phyloP scores from a whole-genome alignment of 1,284 basidiomycete genomes.

The Ustilago shanxiensis region DNA sequence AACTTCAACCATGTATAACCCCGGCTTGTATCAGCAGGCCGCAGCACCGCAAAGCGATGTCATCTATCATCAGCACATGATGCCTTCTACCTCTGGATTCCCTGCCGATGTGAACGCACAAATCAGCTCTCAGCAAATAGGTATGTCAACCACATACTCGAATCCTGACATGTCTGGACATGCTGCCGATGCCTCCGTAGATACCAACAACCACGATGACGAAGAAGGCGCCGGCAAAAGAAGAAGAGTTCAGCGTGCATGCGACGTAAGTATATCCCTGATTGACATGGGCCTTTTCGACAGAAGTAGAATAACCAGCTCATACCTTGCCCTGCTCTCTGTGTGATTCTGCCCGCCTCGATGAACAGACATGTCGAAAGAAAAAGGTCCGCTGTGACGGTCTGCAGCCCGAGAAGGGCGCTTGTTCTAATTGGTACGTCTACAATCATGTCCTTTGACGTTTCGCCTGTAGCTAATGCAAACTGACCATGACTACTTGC shows the following conservation, averaged over 20 bases:
- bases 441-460: background rate
- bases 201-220: slow-evolving; percentile 40
- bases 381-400: slow-evolving; percentile 66
- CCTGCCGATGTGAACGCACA: slow-evolving; percentile 17
- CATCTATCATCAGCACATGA: slow-evolving; percentile 28
- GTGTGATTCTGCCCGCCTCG: background rate
- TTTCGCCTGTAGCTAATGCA: background rate
- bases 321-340: background rate
- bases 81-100: slow-evolving; percentile 16
- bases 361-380: slow-evolving; percentile 58
- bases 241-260: slow-evolving; percentile 59
- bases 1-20: slow-evolving; percentile 16
- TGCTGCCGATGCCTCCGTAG: slow-evolving; percentile 26
- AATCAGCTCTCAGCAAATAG: slow-evolving; percentile 10
- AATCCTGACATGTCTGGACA: slow-evolving; percentile 21
- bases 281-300: too few relatives aligned
- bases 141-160: slow-evolving; percentile 9
- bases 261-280: slow-evolving; percentile 41
- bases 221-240: slow-evolving; percentile 56
- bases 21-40: slow-evolving; percentile 19
- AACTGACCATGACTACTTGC: background rate
- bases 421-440: slow-evolving; percentile 56
- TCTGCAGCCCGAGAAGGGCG: slow-evolving; percentile 54
- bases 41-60: slow-evolving; percentile 16
- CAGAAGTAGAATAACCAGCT: background rate